phyloP scores from a whole-genome alignment of 495 filamentous ascomycete genomes.

The Penicillium silybi region DNA sequence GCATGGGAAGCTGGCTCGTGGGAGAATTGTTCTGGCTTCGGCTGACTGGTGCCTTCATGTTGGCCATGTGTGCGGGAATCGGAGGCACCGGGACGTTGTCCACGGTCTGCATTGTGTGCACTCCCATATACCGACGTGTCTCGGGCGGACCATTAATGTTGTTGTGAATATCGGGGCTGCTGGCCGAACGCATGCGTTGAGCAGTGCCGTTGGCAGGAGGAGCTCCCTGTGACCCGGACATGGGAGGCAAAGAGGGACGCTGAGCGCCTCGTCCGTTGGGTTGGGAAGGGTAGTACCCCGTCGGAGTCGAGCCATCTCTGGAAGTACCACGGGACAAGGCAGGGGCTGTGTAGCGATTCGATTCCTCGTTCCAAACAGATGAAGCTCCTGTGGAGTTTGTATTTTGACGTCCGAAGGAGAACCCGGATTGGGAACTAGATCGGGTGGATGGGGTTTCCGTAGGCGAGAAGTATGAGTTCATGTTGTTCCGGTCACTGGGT shows the following conservation, averaged over 20 bases:
- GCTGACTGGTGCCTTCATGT: slow-evolving; percentile 56
- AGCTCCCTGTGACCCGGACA: slow-evolving; percentile 54
- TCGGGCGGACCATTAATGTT: slow-evolving; percentile 36
- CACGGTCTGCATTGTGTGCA: slow-evolving; percentile 59
- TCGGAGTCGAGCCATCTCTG: slow-evolving; percentile 63
- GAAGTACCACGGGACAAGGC: slow-evolving; percentile 75
- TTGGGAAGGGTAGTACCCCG: slow-evolving; percentile 47
- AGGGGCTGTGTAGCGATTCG: slow-evolving; percentile 80
- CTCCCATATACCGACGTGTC: slow-evolving; percentile 49
- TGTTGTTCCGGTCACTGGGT: slow-evolving; percentile 47
- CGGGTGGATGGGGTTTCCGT: slow-evolving; percentile 82
- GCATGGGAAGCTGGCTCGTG: slow-evolving; percentile 46
- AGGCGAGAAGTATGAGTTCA: slow-evolving; percentile 90
- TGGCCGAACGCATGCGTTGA: slow-evolving; percentile 63
- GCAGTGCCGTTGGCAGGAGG: slow-evolving; percentile 48
- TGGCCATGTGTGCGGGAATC: slow-evolving; percentile 58
- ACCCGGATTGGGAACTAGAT: slow-evolving; percentile 72
- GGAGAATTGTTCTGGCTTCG: slow-evolving; percentile 68
- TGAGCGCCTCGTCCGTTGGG: slow-evolving; percentile 64
- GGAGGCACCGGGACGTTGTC: slow-evolving; percentile 64
- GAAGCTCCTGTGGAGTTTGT: slow-evolving; percentile 48
- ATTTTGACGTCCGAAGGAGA: slow-evolving; percentile 72
- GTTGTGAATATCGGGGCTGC: slow-evolving; percentile 64
- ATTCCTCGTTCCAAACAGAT: slow-evolving; percentile 61
- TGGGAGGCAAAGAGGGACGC: slow-evolving; percentile 78